Conservation (phyloP, 768 basidiomycete genomes). For the Naganishia randhawae region DNA sequence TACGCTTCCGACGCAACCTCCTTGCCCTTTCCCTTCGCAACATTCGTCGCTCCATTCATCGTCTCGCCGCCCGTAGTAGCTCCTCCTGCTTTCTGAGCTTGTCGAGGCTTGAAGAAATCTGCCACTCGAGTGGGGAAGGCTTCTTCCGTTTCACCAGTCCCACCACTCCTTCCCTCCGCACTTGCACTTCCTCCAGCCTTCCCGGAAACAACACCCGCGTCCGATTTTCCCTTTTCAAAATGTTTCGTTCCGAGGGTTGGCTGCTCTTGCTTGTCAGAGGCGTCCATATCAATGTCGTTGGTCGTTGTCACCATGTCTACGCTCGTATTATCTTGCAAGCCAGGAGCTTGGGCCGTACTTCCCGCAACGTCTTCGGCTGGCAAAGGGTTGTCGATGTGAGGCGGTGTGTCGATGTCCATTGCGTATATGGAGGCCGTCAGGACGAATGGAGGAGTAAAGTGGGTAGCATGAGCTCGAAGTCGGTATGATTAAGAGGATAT, state of each 20-base stretch:
- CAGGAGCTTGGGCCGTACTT: neutral
- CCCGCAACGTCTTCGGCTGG: neutral
- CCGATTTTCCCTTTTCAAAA: slow-evolving; percentile 5
- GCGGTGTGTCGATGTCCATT: slow-evolving; percentile 30
- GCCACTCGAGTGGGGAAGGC: slow-evolving; percentile 9
- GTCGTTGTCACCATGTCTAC: neutral
- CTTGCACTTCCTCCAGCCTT: slow-evolving; percentile 1
- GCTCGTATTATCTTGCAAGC: too few species aligned
- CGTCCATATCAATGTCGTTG: slow-evolving; percentile 26
- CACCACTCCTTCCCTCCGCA: neutral
- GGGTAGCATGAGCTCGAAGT: neutral
- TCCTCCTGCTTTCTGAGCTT: neutral
- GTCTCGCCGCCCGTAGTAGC: neutral
- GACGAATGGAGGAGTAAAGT: neutral
- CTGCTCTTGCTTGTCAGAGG: neutral
- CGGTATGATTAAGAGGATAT: neutral
- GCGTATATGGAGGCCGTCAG: neutral
- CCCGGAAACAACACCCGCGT: slow-evolving; percentile 11
- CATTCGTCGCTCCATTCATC: slow-evolving; percentile 9
- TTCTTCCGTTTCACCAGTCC: neutral
- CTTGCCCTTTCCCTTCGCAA: slow-evolving; percentile 33
- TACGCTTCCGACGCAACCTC: slow-evolving; percentile 11
- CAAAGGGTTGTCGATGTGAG: slow-evolving; percentile 14
- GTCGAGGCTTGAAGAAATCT: slow-evolving; percentile 18
- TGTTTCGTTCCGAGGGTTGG: slow-evolving; percentile 6